These are phyloP conservation scores for Gaertneriomyces semiglobifer DNA, from an alignment of 192 early-diverging fungal species.

Conservation along the genomic window DNA sequence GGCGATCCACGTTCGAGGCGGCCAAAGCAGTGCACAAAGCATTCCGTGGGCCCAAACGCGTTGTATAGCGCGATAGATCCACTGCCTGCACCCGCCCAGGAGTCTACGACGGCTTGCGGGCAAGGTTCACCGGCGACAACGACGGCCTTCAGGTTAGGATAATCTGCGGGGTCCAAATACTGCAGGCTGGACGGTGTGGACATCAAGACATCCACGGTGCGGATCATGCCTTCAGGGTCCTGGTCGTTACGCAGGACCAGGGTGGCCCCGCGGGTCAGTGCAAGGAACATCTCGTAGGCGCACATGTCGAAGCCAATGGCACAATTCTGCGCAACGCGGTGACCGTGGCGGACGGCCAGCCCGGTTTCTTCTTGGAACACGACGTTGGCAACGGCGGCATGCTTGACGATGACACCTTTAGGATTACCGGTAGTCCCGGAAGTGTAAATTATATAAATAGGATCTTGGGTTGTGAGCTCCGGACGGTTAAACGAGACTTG, in stretches of 20 bases:
- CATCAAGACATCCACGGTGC: conserved; percentile 1
- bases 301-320: conserved; percentile 21
- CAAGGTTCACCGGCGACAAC: not conserved
- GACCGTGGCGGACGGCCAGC: not conserved
- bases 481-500: not conserved
- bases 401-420: conserved; percentile 17
- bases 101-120: not conserved
- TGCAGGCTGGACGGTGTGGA: not conserved
- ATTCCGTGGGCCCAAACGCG: conserved; percentile 5
- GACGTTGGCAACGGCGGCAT: conserved; percentile 16
- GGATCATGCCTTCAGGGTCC: not conserved
- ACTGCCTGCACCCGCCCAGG: not conserved
- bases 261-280: conserved; percentile 13
- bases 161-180: not conserved
- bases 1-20: not conserved
- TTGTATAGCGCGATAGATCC: not conserved
- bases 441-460: conserved; percentile 28
- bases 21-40: no score
- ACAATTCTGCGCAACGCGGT: conserved; percentile 19
- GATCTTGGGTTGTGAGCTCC: not conserved
- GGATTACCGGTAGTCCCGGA: conserved; percentile 22
- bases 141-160: not conserved
- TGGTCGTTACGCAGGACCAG: not conserved
- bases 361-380: not conserved
- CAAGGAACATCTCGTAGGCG: conserved; percentile 17